Conservation (phyloP, 2,329 filamentous ascomycete genomes). For the Ophioceras dolichostomum region DNA sequence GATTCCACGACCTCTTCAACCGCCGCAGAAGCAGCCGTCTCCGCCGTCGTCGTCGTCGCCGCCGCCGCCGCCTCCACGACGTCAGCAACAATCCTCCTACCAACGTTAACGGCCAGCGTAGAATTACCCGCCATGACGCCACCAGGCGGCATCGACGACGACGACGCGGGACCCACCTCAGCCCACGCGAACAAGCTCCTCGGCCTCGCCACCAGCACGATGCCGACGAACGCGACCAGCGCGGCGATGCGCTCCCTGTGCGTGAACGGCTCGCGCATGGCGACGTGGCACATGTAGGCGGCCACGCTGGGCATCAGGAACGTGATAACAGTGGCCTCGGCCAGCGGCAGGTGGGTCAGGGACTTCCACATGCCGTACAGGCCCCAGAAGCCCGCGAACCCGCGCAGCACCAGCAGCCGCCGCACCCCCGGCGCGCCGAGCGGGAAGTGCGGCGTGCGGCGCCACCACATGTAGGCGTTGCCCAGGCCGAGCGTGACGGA, state of each 20-base stretch:
- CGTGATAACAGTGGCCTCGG: slow-evolving; percentile 81
- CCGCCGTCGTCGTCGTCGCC: background rate
- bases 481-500: slow-evolving; percentile 56
- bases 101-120: background rate
- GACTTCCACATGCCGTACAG: slow-evolving; percentile 63
- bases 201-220: slow-evolving; percentile 73
- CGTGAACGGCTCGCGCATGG: slow-evolving; percentile 67
- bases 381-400: slow-evolving; percentile 38
- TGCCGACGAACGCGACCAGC: slow-evolving; percentile 62
- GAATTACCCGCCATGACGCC: background rate
- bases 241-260: slow-evolving; percentile 65
- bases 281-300: slow-evolving; percentile 66
- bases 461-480: slow-evolving; percentile 62
- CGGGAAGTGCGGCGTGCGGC: slow-evolving; percentile 54
- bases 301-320: slow-evolving; percentile 72
- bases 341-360: slow-evolving; percentile 65
- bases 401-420: slow-evolving; percentile 42
- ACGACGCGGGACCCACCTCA: too few species aligned
- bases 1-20: slow-evolving; percentile 1
- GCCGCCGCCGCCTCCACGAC: background rate
- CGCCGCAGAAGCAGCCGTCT: background rate
- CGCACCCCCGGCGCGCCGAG: slow-evolving; percentile 57
- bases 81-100: too few species aligned
- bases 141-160: background rate
- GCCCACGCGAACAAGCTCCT: slow-evolving; percentile 19